Evolutionary conservation across 1,284 basidiomycete genomes (phyloP), one percentile per base, ranked within the genome.

Genomic region (Cutaneotrichosporon curvatum): DNA sequence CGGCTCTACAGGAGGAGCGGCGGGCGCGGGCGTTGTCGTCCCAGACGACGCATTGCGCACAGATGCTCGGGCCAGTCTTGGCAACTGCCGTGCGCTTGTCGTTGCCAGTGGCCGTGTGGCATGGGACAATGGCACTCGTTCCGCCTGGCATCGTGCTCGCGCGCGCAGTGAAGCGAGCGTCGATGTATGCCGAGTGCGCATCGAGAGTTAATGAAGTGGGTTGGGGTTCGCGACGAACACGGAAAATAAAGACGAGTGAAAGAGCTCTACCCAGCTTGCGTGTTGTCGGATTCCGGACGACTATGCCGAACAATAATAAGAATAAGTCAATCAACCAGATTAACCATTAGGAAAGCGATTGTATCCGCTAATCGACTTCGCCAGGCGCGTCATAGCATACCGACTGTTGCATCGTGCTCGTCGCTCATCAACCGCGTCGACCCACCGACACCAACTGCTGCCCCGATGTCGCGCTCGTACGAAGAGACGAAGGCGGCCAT

Each of bases 401-500:
- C 33, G 16, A 16, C 33, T 35, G 18, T n/a, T 9, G 16, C 33
- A 35, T 4, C 33, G 11, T 32, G 4, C 4, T 32, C 31, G 2
- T 32, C n/a, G 31, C 31, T 7, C n/a, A n/a, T n/a, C n/a, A n/a
- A n/a, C n/a, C n/a, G n/a, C n/a, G n/a, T n/a, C n/a, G n/a, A n/a
- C n/a, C n/a, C 12, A 32, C 31, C 11, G 31, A n/a, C 31, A 32
- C 31, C 31, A 4, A 32, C 31, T n/a, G 4, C 31, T n/a, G n/a
- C 33, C 9, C n/a, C 15, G 14, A 35, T 35, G 33, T 35, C 33
- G 6, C 15, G 15, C 4, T 25, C 16, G 37, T n/a, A 18, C 33
- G 40, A 50, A 4, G 48, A 42, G 22, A 32, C 37, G 31, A 40
- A 31, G 69, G 51, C 79, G 77, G 79, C 81, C 55, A 92, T 95